Percentiles rank a stretch among this genome's conserved stretches.
Conservation (phyloP, 768 basidiomycete genomes). For the Auriscalpium vulgare region DNA sequence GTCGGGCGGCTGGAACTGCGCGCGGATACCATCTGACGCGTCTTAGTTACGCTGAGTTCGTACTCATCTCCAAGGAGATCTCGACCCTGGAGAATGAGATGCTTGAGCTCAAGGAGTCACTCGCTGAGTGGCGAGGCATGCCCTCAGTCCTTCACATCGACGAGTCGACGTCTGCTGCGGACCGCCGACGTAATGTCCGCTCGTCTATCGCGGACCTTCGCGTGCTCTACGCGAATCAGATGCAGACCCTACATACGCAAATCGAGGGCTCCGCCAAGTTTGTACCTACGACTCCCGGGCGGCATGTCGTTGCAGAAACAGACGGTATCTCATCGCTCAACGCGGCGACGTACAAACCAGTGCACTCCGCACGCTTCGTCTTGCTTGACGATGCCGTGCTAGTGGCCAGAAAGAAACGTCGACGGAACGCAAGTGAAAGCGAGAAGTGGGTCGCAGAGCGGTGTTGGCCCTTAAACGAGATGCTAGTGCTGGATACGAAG, state of each 20-base stretch:
- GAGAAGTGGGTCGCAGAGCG: conserved; percentile 85
- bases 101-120: conserved; percentile 89
- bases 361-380: conserved; percentile 82
- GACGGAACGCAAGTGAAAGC: conserved; percentile 48
- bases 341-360: conserved; percentile 89
- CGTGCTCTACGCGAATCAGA: conserved; percentile 89
- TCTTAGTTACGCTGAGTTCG: conserved; percentile 89
- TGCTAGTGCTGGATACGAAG: conserved; percentile 93
- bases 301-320: conserved; percentile 85
- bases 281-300: conserved; percentile 81
- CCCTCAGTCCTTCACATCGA: conserved; percentile 89
- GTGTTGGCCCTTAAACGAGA: conserved; percentile 91
- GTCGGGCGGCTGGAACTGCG: conserved; percentile 10
- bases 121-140: conserved; percentile 95
- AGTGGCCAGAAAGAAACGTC: conserved; percentile 70
- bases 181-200: conserved; percentile 57
- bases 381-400: conserved; percentile 87
- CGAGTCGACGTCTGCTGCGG: conserved; percentile 59
- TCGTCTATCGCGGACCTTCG: conserved; percentile 96
- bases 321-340: conserved; percentile 80
- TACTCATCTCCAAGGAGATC: conserved; percentile 95
- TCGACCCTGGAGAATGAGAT: conserved; percentile 94
- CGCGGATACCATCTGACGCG: background rate
- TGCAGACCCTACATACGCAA: conserved; percentile 81
- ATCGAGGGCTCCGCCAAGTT: conserved; percentile 96